Base-by-base conservation (phyloP, 805 yeast species). In the Wickerhamiella lipophila region DNA sequence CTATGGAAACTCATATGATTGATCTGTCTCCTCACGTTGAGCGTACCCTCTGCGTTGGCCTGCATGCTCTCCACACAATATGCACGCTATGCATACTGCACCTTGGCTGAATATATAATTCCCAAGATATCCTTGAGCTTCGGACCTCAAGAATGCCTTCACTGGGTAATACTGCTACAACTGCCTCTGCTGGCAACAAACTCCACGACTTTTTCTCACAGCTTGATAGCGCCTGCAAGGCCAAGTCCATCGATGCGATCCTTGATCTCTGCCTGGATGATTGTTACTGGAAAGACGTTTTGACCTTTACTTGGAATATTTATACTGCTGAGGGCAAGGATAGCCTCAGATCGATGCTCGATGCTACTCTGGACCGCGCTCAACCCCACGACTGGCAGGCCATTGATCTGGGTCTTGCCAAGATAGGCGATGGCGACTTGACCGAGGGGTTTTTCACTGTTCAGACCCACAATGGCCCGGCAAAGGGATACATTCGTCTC, bases 251-350 rank as follows among this genome's bases (percentile, higher is more conserved):
- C 15, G 35, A 27, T 19, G 36, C 16, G 7, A 26, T 30, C 11
- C 46, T 42, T 13, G 36, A 29, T 21, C 19, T 42, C 11, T 42
- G 35, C 26, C 27, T 7, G n/a, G 46, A 42, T 21, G 46, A 42
- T 23, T 42, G 46, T 16, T 30, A 42, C 25, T 42, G 46, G 46
- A 27, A 30, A 9, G 46, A 42, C 29, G 16, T 42, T 15, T 18
- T 30, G 21, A 29, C 26, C 16, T 21, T 42, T 19, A 42, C 46
- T 21, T 42, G 46, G 46, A 42, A 42, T 26, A 27, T 42, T 30
- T 42, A 42, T 18, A 29, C 46, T 19, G 36, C 36, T 11, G 46
- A 42, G n/a, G 46, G 46, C 36, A 42, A 42, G 15, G 46, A 42
- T 15, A 16, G 16, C 22, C 22, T 42, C 6, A 27, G 29, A 5